phyloP scores from a whole-genome alignment of 768 basidiomycete genomes.

The Lactarius pseudohatsudake region DNA sequence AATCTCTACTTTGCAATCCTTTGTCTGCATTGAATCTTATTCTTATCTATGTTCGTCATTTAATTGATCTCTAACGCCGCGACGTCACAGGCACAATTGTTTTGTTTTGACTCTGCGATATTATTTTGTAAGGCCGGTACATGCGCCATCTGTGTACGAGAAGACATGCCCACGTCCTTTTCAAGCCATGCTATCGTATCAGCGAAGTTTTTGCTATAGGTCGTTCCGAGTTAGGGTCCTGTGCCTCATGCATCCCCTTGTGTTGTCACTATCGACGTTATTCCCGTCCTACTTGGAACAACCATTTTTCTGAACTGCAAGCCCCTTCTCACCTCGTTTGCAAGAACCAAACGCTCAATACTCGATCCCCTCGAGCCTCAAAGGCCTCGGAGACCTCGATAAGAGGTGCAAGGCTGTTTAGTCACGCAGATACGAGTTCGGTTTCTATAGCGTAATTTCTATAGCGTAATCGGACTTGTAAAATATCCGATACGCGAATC shows the following conservation, averaged over 20 bases:
- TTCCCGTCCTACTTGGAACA: background rate
- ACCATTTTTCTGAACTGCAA: background rate
- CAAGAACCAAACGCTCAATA: background rate
- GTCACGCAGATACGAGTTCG: background rate
- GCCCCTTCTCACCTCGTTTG: background rate
- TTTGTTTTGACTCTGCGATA: background rate
- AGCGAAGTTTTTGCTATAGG: slow-evolving; percentile 18
- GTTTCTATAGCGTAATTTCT: slow-evolving; percentile 5
- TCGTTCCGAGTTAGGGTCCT: no score
- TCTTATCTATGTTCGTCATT: slow-evolving; percentile 16
- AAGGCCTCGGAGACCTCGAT: background rate
- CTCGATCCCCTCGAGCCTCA: background rate
- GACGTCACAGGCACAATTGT: slow-evolving; percentile 24
- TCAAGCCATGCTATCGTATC: background rate
- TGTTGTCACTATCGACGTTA: background rate
- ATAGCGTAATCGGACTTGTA: slow-evolving; percentile 19
- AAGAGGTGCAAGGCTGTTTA: slow-evolving; percentile 9
- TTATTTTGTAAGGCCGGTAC: background rate
- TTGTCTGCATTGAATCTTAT: background rate
- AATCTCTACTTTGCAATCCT: background rate
- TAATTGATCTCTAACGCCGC: background rate
- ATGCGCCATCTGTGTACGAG: background rate
- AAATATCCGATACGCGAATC: slow-evolving; percentile 3
- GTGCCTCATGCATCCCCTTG: background rate
- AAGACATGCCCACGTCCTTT: background rate